A percentile compares a stretch with the other conserved stretches of the same genome.
These are phyloP conservation scores for Amanita fuliginea DNA, from an alignment of 768 basidiomycete species.

Conservation along the genomic window DNA sequence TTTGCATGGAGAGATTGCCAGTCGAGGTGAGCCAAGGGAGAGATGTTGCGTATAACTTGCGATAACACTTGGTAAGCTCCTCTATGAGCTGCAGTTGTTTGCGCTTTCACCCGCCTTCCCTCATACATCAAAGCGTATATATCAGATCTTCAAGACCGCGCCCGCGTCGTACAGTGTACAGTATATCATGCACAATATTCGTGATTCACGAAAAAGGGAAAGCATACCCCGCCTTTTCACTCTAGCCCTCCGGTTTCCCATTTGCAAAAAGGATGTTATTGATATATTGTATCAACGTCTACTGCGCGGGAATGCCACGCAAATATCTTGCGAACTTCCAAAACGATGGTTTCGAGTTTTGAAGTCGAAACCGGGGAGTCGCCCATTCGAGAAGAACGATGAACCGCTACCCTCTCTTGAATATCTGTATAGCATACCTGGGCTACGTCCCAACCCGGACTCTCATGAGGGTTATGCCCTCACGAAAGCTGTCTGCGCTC, in stretches of 20 bases:
- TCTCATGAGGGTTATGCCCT: conserved; percentile 77
- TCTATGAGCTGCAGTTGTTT: conserved; percentile 68
- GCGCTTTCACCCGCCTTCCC: conserved; percentile 61
- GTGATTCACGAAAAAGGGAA: conserved; percentile 8
- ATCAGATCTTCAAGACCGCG: conserved; percentile 41
- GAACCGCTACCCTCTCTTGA: conserved; percentile 55
- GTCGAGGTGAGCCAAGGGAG: background rate
- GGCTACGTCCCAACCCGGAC: conserved; percentile 38
- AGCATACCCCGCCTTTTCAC: conserved; percentile 25
- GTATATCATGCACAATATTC: conserved; percentile 40
- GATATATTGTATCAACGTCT: conserved; percentile 26
- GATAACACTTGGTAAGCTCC: conserved; percentile 36
- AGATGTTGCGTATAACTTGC: background rate
- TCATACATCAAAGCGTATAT: conserved; percentile 38
- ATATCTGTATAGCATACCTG: conserved; percentile 36
- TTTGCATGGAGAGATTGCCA: conserved; percentile 3
- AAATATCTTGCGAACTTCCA: conserved; percentile 41
- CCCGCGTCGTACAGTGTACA: conserved; percentile 50
- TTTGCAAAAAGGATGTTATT: conserved; percentile 46
- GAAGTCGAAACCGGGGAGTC: conserved; percentile 14
- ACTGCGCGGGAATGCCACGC: background rate
- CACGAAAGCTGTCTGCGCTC: conserved; percentile 61
- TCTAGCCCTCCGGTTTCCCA: conserved; percentile 45
- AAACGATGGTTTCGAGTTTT: conserved; percentile 54
- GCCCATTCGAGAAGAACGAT: conserved; percentile 35